Conservation (phyloP, 495 filamentous ascomycete species). For the Neurospora sp. region DNA sequence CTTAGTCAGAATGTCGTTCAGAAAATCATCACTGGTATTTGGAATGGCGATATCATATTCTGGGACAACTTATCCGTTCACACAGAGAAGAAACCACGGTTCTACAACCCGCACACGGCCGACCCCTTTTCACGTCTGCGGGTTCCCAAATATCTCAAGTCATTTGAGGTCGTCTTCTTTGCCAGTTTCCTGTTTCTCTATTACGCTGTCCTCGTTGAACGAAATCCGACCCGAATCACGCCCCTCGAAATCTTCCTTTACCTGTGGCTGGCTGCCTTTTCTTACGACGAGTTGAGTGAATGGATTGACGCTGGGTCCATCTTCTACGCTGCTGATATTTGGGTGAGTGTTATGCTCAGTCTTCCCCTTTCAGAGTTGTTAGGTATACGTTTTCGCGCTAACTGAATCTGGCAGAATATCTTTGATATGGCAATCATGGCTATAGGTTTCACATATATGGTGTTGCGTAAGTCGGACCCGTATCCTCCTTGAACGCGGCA, state of each 20-base stretch:
- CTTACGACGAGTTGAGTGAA: slow-evolving; percentile 76
- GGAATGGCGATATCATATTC: slow-evolving; percentile 86
- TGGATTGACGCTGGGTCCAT: slow-evolving; percentile 73
- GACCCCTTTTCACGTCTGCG: slow-evolving; percentile 79
- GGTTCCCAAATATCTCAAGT: slow-evolving; percentile 86
- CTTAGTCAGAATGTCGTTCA: slow-evolving; percentile 79
- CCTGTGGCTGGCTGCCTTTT: slow-evolving; percentile 72
- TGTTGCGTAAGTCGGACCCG: slow-evolving; percentile 48
- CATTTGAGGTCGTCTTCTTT: slow-evolving; percentile 84
- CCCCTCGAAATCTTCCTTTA: slow-evolving; percentile 45
- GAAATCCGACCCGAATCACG: slow-evolving; percentile 39
- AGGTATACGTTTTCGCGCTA: background rate
- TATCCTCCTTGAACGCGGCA: slow-evolving; percentile 1
- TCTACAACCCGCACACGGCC: slow-evolving; percentile 65
- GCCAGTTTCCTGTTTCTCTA: slow-evolving; percentile 71
- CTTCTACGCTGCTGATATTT: slow-evolving; percentile 82
- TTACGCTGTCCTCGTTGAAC: slow-evolving; percentile 66
- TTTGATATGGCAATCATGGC: slow-evolving; percentile 83
- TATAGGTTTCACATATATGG: slow-evolving; percentile 66
- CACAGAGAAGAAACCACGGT: slow-evolving; percentile 68
- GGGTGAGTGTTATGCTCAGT: slow-evolving; percentile 28
- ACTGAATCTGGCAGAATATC: slow-evolving; percentile 35
- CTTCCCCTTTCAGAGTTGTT: background rate
- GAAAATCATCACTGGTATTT: slow-evolving; percentile 78
- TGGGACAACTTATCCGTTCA: slow-evolving; percentile 75